phyloP scores from a whole-genome alignment of 768 basidiomycete genomes.

The Clavulina sp. region DNA sequence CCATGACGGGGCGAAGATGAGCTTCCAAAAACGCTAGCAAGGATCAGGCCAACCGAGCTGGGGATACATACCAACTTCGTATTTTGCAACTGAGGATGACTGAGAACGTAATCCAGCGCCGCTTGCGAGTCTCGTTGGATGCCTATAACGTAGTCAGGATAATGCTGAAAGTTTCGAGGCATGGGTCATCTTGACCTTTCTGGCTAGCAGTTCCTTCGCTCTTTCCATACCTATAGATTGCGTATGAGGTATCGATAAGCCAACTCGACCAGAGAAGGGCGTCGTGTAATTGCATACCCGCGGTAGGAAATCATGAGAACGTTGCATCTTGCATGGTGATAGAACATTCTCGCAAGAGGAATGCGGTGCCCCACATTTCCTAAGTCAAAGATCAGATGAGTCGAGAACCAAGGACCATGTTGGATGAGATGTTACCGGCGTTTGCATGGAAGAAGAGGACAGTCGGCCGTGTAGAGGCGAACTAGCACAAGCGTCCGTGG shows the following conservation, averaged over 20 bases:
- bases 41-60: not conserved
- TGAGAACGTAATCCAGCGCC: constrained; percentile 49
- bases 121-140: constrained; percentile 15
- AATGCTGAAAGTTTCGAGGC: not conserved
- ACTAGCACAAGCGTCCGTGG: not conserved
- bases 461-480: constrained; percentile 45
- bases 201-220: constrained; percentile 81
- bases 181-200: constrained; percentile 30
- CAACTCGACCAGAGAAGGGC: not conserved
- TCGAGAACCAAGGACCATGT: not conserved
- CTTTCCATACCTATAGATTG: constrained; percentile 52
- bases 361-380: constrained; percentile 71
- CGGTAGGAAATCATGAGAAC: constrained; percentile 89
- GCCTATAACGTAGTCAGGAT: constrained; percentile 19
- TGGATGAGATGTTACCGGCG: constrained; percentile 22
- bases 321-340: constrained; percentile 70
- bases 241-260: constrained; percentile 1
- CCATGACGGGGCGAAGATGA: constrained; percentile 14
- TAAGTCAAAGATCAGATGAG: not conserved
- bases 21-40: too few species aligned
- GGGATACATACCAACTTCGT: constrained; percentile 44
- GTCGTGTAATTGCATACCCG: constrained; percentile 36
- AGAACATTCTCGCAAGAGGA: constrained; percentile 73
- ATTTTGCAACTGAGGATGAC: constrained; percentile 43
- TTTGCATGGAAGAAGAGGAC: constrained; percentile 80